Conservation (phyloP, 2,329 filamentous ascomycete species). For the Rosellinia necatrix region DNA sequence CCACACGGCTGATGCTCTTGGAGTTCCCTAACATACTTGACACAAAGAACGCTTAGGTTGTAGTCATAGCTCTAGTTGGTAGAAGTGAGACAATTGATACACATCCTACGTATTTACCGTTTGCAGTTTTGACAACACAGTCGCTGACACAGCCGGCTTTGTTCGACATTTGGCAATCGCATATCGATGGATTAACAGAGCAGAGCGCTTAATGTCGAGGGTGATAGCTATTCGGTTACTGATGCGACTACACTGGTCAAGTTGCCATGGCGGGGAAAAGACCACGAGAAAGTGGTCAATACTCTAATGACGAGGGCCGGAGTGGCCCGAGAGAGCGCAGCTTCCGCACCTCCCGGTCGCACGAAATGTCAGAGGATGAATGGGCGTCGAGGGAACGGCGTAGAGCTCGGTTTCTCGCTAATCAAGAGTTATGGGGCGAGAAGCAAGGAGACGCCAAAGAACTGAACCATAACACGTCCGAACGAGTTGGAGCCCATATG, state of each 20-base stretch:
- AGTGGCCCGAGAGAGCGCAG: background rate
- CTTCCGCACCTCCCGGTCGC: slow-evolving; percentile 20
- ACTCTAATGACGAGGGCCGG: background rate
- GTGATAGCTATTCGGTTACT: background rate
- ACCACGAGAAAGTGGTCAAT: background rate
- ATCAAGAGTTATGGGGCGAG: background rate
- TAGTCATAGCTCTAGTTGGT: slow-evolving; percentile 9
- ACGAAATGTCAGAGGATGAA: slow-evolving; percentile 34
- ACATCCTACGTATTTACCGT: slow-evolving; percentile 29
- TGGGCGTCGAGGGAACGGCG: slow-evolving; percentile 27
- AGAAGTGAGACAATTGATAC: slow-evolving; percentile 30
- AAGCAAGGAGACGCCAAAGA: slow-evolving; percentile 4
- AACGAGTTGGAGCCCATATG: background rate
- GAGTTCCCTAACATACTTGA: slow-evolving; percentile 22
- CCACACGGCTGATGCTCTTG: slow-evolving; percentile 24
- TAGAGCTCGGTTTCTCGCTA: slow-evolving; percentile 22
- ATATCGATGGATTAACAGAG: background rate
- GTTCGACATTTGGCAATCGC: slow-evolving; percentile 22
- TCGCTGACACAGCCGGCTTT: slow-evolving; percentile 15
- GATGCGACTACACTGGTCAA: background rate
- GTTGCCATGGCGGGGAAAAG: slow-evolving; percentile 17
- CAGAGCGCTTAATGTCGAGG: background rate
- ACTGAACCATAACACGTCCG: slow-evolving; percentile 3
- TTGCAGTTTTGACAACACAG: slow-evolving; percentile 31
- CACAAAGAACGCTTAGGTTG: slow-evolving; percentile 38